Evolutionary conservation across 1,284 basidiomycete species (phyloP).

Genomic region (Trichosporon inkin): DNA sequence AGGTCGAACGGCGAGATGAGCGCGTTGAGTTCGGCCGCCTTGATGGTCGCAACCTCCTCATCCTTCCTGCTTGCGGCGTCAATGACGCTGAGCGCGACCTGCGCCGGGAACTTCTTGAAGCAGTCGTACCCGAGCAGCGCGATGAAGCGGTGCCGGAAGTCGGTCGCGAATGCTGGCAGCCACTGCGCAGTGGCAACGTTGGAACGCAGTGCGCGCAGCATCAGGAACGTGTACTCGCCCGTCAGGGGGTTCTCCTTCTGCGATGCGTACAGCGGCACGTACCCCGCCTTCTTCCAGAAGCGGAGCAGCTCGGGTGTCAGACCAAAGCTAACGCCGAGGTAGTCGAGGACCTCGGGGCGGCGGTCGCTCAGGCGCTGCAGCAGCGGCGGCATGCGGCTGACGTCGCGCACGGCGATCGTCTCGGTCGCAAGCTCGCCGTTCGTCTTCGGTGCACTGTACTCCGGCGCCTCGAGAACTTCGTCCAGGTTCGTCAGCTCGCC

Average conservation of each 20-base stretch:
- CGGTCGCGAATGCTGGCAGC: constrained; percentile 84
- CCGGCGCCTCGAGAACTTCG: constrained; percentile 53
- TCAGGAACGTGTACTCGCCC: constrained; percentile 93
- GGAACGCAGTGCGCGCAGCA: constrained; percentile 74
- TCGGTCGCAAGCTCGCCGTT: constrained; percentile 63
- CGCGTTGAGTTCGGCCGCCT: constrained; percentile 66
- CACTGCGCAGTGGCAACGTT: constrained; percentile 58
- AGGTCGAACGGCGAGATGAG: constrained; percentile 88
- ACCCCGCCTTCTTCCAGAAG: constrained; percentile 96
- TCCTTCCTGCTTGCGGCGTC: constrained; percentile 66
- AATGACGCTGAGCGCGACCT: constrained; percentile 79
- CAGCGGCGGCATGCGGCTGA: constrained; percentile 82
- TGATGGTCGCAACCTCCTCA: constrained; percentile 47
- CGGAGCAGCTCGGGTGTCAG: constrained; percentile 81
- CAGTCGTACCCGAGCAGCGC: constrained; percentile 79
- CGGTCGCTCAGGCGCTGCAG: constrained; percentile 86
- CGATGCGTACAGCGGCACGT: constrained; percentile 84
- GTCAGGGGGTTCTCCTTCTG: constrained; percentile 94
- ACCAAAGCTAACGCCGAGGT: constrained; percentile 94
- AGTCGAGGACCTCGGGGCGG: constrained; percentile 87
- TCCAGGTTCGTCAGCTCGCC: constrained; percentile 89
- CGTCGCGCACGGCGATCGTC: constrained; percentile 67
- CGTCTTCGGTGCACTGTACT: constrained; percentile 20
- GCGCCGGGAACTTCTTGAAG: constrained; percentile 86
- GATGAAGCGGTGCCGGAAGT: constrained; percentile 88